These are phyloP conservation scores for Talaromyces verruculosus DNA, from an alignment of 2,329 filamentous ascomycete species.

Conservation along the genomic window DNA sequence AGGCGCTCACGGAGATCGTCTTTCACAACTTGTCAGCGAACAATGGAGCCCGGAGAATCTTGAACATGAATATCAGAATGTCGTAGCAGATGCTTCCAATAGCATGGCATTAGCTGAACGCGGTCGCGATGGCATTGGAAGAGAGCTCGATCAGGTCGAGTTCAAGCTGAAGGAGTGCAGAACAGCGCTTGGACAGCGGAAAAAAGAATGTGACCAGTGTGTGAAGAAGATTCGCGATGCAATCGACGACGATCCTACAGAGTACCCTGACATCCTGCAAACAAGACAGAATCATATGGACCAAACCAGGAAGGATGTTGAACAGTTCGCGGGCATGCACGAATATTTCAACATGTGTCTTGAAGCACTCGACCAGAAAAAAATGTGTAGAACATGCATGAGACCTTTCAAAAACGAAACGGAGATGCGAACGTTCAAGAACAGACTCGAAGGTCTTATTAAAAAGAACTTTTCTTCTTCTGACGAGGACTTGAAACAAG, in stretches of 20 bases:
- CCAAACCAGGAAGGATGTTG: conserved; percentile 61
- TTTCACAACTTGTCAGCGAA: conserved; percentile 63
- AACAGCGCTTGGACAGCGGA: conserved; percentile 64
- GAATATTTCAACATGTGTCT: conserved; percentile 71
- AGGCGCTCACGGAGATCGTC: conserved; percentile 69
- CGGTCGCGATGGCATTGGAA: conserved; percentile 66
- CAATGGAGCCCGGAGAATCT: conserved; percentile 70
- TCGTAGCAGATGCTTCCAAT: conserved; percentile 58
- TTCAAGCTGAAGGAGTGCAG: conserved; percentile 67
- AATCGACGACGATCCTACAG: conserved; percentile 52
- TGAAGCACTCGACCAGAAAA: conserved; percentile 63
- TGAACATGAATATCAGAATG: conserved; percentile 67
- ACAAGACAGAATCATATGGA: conserved; percentile 55
- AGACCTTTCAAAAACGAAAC: conserved; percentile 63
- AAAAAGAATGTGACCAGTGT: conserved; percentile 61
- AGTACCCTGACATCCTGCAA: conserved; percentile 55
- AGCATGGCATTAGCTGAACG: conserved; percentile 65
- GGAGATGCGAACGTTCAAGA: conserved; percentile 63
- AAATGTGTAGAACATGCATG: conserved; percentile 74
- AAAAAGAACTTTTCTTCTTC: conserved; percentile 56
- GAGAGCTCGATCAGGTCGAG: conserved; percentile 74
- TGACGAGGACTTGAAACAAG: conserved; percentile 61
- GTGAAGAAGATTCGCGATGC: conserved; percentile 63
- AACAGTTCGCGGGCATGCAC: conserved; percentile 65
- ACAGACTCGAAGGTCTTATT: conserved; percentile 62